Percentiles rank a stretch among this genome's conserved stretches.
These are phyloP conservation scores for Tubosaeta sp. DNA, from an alignment of 768 basidiomycete species.

Conservation along the genomic window DNA sequence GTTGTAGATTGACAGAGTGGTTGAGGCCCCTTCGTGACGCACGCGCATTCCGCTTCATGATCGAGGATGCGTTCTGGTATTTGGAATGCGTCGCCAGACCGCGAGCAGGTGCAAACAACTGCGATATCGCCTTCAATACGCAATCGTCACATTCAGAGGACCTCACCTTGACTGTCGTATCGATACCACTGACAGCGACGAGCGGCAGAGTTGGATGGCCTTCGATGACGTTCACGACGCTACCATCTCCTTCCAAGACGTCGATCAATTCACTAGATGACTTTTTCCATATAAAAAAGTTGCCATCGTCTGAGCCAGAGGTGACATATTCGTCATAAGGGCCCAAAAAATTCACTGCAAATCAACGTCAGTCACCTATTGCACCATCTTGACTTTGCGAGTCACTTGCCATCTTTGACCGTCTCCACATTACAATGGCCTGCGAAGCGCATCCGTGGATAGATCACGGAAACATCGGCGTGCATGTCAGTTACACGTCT, in stretches of 20 bases:
- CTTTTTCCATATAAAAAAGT: slow-evolving; percentile 87
- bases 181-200: slow-evolving; percentile 85
- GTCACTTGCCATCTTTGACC: slow-evolving; percentile 73
- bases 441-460: slow-evolving; percentile 57
- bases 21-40: slow-evolving; percentile 23
- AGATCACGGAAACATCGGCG: slow-evolving; percentile 46
- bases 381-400: not conserved
- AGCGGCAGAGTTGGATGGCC: slow-evolving; percentile 75
- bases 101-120: slow-evolving; percentile 65
- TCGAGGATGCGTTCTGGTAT: slow-evolving; percentile 46
- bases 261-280: slow-evolving; percentile 57
- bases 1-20: slow-evolving; percentile 18
- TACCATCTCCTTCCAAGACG: slow-evolving; percentile 79
- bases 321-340: slow-evolving; percentile 71
- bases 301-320: slow-evolving; percentile 85
- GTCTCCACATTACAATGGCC: slow-evolving; percentile 81
- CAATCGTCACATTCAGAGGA: not conserved
- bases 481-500: slow-evolving; percentile 23
- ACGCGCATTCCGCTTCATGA: slow-evolving; percentile 53
- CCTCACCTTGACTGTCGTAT: slow-evolving; percentile 74
- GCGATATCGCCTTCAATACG: not conserved
- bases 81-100: slow-evolving; percentile 51
- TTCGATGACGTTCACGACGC: slow-evolving; percentile 84
- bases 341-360: slow-evolving; percentile 78
- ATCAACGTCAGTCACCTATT: not conserved